These are phyloP conservation scores for Pichia sp. DNA, from an alignment of 1,139 yeast species.

Conservation along the genomic window DNA sequence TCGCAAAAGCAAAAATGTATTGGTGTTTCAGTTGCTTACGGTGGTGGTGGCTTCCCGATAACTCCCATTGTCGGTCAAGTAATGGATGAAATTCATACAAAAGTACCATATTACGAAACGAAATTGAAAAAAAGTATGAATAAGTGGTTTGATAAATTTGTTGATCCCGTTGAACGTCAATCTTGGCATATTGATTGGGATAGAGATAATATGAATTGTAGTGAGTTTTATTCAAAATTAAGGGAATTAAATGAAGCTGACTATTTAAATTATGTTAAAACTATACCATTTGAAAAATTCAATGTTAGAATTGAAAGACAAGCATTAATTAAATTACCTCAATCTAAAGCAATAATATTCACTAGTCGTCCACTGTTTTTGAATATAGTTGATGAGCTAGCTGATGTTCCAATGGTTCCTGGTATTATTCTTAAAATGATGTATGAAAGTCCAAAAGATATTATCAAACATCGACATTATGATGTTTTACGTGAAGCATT, in stretches of 20 bases:
- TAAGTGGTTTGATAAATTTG: conserved; percentile 43
- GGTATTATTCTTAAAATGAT: conserved; percentile 50
- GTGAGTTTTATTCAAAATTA: conserved; percentile 34
- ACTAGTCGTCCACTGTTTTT: conserved; percentile 60
- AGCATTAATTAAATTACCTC: conserved; percentile 42
- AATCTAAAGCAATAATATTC: conserved; percentile 43
- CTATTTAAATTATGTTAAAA: conserved; percentile 17
- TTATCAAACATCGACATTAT: conserved; percentile 53
- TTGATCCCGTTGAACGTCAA: conserved; percentile 45
- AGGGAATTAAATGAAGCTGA: conserved; percentile 25
- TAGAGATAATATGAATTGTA: conserved; percentile 36
- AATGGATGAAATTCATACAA: conserved; percentile 41
- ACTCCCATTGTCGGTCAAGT: conserved; percentile 37
- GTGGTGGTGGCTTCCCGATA: conserved; percentile 51
- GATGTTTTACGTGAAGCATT: conserved; percentile 48
- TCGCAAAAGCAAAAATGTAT: conserved; percentile 42
- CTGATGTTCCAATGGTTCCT: conserved; percentile 63
- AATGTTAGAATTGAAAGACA: conserved; percentile 56
- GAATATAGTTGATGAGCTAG: conserved; percentile 52
- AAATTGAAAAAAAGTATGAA: conserved; percentile 46
- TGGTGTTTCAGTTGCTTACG: conserved; percentile 50
- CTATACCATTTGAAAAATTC: conserved; percentile 38
- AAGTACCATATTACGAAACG: conserved; percentile 45
- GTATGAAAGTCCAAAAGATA: conserved; percentile 55
- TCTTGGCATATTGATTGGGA: conserved; percentile 53